Conservation (phyloP, 768 basidiomycete genomes). For the Cubamyces sp. region DNA sequence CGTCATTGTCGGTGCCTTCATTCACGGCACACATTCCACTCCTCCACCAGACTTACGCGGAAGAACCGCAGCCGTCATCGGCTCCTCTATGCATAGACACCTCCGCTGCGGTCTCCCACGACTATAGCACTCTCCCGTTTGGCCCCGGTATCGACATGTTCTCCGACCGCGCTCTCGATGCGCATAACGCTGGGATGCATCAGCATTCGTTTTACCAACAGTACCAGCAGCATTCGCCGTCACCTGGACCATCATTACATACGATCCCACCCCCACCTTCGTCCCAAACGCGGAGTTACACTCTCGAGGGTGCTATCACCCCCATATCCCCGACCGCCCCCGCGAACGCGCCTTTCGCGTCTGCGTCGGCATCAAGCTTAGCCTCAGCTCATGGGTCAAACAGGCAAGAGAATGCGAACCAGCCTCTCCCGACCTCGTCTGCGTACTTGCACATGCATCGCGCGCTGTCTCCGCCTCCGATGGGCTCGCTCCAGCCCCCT, state of each 20-base stretch:
- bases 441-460: not conserved
- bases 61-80: no score
- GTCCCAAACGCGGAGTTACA: slow-evolving; percentile 23
- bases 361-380: no score
- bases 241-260: not conserved
- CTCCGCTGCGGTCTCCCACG: not conserved
- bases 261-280: not conserved
- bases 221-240: not conserved
- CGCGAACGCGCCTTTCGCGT: not conserved
- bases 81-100: slow-evolving; percentile 6
- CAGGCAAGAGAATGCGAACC: no score
- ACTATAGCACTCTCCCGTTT: not conserved
- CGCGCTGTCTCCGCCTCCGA: slow-evolving; percentile 11
- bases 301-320: slow-evolving; percentile 27
- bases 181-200: not conserved
- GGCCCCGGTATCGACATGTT: not conserved
- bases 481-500: slow-evolving; percentile 10
- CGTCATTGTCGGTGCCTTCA: no score
- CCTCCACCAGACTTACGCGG: no score
- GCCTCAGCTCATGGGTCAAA: no score
- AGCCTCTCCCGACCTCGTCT: not conserved
- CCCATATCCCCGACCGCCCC: slow-evolving; percentile 18
- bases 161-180: slow-evolving; percentile 1
- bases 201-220: not conserved
- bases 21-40: no score